phyloP scores from a whole-genome alignment of 805 yeast genomes.

The Candida saitoana region DNA sequence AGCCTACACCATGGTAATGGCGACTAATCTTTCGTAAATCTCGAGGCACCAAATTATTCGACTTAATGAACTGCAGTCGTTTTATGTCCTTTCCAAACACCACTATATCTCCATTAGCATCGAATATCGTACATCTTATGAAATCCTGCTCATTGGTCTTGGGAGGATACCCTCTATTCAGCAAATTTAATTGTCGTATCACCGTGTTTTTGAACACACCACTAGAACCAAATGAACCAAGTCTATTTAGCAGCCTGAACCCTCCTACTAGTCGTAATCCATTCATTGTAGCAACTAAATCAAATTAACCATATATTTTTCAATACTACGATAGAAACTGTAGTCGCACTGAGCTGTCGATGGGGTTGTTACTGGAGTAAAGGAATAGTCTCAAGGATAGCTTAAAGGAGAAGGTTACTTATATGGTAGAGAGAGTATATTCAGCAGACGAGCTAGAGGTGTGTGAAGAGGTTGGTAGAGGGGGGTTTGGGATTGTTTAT shows the following conservation, averaged over 20 bases:
- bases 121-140: slow-evolving; percentile 49
- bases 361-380: background rate
- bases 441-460: slow-evolving; percentile 39
- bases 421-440: slow-evolving; percentile 13
- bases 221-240: background rate
- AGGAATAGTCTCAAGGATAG: background rate
- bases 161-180: background rate
- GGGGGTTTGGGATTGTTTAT: slow-evolving; percentile 77
- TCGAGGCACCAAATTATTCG: slow-evolving; percentile 49
- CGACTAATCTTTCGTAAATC: slow-evolving; percentile 54
- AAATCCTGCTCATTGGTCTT: slow-evolving; percentile 24
- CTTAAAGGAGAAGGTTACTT: background rate
- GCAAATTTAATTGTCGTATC: background rate
- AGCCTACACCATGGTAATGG: slow-evolving; percentile 15
- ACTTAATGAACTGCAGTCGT: slow-evolving; percentile 39
- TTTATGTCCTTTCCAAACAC: slow-evolving; percentile 44
- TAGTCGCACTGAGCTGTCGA: too few relatives aligned
- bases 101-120: slow-evolving; percentile 39
- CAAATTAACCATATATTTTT: too few relatives aligned
- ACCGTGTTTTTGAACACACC: background rate
- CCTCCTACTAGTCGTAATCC: background rate
- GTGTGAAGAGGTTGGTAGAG: slow-evolving; percentile 62
- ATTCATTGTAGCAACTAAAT: too few relatives aligned
- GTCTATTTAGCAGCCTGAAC: too few relatives aligned
- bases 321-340: too few relatives aligned